Evolutionary conservation across 2,329 filamentous ascomycete genomes (phyloP).

Genomic region (Neonectria neomacrospora): DNA sequence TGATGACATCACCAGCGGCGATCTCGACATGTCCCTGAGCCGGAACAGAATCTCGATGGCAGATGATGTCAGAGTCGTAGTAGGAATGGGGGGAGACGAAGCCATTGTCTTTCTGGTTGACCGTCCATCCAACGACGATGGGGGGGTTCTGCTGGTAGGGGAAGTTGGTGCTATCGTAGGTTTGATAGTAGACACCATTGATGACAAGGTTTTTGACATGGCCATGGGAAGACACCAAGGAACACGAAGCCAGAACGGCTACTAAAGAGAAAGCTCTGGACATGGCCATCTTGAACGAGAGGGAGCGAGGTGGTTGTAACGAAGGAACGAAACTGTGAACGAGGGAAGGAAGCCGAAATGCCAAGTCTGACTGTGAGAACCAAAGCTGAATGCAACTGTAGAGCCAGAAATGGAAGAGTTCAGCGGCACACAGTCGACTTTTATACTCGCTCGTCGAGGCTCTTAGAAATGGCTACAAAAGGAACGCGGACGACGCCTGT

Average conservation of each 20-base stretch:
- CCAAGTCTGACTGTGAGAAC: not conserved
- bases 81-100: constrained; percentile 61
- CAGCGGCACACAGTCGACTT: constrained; percentile 2
- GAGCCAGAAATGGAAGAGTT: not conserved
- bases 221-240: constrained; percentile 50
- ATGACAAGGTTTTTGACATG: constrained; percentile 56
- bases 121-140: constrained; percentile 53
- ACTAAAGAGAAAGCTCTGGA: constrained; percentile 16
- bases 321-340: constrained; percentile 3
- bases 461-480: not conserved
- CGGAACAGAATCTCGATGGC: constrained; percentile 56
- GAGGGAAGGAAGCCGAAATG: constrained; percentile 26
- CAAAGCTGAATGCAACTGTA: not conserved
- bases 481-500: not conserved
- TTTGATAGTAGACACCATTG: constrained; percentile 55
- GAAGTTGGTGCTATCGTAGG: constrained; percentile 53
- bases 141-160: constrained; percentile 53
- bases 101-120: constrained; percentile 56
- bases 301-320: constrained; percentile 4
- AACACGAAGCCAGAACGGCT: constrained; percentile 21
- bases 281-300: constrained; percentile 20
- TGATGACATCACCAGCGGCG: constrained; percentile 57
- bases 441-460: constrained; percentile 29
- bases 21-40: constrained; percentile 55
- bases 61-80: constrained; percentile 58